Percentiles rank a stretch among this genome's conserved stretches.
Conservation (phyloP, 164 flowering plant species). For the Brasenia schreberi region DNA sequence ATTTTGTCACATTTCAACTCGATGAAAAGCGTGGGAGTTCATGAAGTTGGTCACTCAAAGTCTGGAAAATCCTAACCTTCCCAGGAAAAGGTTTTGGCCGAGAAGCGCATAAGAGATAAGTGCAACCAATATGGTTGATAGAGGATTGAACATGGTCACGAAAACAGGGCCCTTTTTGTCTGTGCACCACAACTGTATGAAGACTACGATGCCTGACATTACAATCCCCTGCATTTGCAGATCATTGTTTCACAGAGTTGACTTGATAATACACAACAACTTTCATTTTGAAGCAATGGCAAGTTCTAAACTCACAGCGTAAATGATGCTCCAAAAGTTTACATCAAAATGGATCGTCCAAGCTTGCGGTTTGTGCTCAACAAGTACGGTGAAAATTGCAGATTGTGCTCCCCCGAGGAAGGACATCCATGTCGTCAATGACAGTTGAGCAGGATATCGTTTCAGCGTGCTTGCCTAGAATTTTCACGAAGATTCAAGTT, state of each 20-base stretch:
- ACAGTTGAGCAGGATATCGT: slow-evolving; percentile 61
- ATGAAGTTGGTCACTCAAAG: background rate
- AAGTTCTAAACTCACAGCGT: slow-evolving; percentile 28
- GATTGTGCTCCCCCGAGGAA: slow-evolving; percentile 75
- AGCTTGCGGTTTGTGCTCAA: slow-evolving; percentile 33
- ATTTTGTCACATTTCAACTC: no score
- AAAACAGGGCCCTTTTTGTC: slow-evolving; percentile 72
- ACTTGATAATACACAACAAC: background rate
- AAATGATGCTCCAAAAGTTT: slow-evolving; percentile 50
- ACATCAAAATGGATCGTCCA: slow-evolving; percentile 58
- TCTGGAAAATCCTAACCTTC: slow-evolving; percentile 37
- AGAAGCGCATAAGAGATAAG: slow-evolving; percentile 50
- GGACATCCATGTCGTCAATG: slow-evolving; percentile 79
- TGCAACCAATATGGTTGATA: slow-evolving; percentile 50
- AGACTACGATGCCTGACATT: slow-evolving; percentile 42
- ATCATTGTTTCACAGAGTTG: background rate
- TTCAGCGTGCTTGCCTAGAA: slow-evolving; percentile 58
- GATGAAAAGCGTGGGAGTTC: background rate
- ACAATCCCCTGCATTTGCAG: slow-evolving; percentile 65
- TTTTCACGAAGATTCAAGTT: background rate
- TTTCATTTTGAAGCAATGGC: background rate
- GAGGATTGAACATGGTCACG: slow-evolving; percentile 82
- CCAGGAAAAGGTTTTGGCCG: slow-evolving; percentile 51
- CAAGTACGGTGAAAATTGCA: slow-evolving; percentile 42
- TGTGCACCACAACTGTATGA: slow-evolving; percentile 66